These are phyloP conservation scores for Leccinum uliginosum DNA, from an alignment of 768 basidiomycete genomes.

Conservation along the genomic window DNA sequence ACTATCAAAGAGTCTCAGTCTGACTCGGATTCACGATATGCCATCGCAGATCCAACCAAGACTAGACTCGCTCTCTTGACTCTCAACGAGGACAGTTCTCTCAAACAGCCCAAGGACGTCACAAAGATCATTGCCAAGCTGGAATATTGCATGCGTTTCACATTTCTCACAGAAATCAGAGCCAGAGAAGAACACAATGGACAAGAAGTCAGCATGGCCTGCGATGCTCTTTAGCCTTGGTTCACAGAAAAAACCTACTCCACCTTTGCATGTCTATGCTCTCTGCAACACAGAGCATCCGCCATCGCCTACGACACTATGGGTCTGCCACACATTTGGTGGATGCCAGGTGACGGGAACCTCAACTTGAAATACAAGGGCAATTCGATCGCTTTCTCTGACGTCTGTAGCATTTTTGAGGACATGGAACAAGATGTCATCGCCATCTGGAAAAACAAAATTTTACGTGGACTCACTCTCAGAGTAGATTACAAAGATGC, in stretches of 20 bases:
- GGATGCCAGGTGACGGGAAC: too few species aligned
- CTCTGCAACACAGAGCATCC: too few species aligned
- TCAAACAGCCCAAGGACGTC: slow-evolving; percentile 11
- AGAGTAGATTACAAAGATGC: too few species aligned
- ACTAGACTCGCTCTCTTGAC: not conserved
- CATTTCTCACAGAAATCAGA: slow-evolving; percentile 4
- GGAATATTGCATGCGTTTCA: slow-evolving; percentile 6
- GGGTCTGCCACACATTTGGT: too few species aligned
- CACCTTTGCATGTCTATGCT: too few species aligned
- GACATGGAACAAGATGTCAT: not conserved
- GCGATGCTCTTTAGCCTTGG: too few species aligned
- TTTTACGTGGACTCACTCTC: slow-evolving; percentile 11
- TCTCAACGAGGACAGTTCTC: slow-evolving; percentile 3
- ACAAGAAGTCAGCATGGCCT: too few species aligned
- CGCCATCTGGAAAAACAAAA: slow-evolving; percentile 5
- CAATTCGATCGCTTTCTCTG: not conserved
- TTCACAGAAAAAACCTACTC: too few species aligned
- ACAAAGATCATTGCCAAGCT: slow-evolving; percentile 8
- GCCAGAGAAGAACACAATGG: too few species aligned
- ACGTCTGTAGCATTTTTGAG: not conserved
- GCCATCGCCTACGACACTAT: too few species aligned
- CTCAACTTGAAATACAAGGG: slow-evolving; percentile 7
- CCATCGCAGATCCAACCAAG: not conserved
- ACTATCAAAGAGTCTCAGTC: too few species aligned
- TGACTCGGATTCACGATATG: too few species aligned